Conservation (phyloP, 345 rosid species). For the Clausena lansium region DNA sequence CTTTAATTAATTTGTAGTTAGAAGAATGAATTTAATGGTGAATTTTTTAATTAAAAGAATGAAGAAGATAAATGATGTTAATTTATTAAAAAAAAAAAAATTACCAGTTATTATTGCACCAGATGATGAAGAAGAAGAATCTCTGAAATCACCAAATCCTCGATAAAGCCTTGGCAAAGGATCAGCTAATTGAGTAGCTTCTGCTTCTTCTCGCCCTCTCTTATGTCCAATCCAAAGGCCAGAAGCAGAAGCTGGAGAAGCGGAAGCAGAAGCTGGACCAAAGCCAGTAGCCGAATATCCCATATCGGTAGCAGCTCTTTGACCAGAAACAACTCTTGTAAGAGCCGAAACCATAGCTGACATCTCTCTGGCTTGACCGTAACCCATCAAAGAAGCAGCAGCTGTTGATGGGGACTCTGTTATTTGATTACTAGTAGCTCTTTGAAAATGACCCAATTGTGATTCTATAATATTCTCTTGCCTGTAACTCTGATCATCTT, state of each 20-base stretch:
- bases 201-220: conserved; percentile 37
- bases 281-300: neutral
- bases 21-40: neutral
- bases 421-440: neutral
- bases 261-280: conserved; percentile 19
- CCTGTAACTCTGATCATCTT: conserved; percentile 12
- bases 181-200: conserved; percentile 21
- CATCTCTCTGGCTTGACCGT: conserved; percentile 47
- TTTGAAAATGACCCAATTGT: conserved; percentile 15
- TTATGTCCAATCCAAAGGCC: conserved; percentile 35
- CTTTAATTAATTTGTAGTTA: neutral
- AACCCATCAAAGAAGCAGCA: conserved; percentile 13
- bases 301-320: neutral
- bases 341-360: conserved; percentile 75
- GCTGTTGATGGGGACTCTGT: neutral
- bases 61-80: neutral
- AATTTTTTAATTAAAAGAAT: neutral
- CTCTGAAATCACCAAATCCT: conserved; percentile 22
- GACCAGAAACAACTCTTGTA: conserved; percentile 60
- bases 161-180: conserved; percentile 30
- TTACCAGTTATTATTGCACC: conserved; percentile 29
- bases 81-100: neutral
- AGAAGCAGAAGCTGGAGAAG: conserved; percentile 27
- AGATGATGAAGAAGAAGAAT: conserved; percentile 35
- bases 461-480: conserved; percentile 4